Evolutionary conservation across 208 protist species (phyloP).

Genomic region (Leptomonas seymouri): DNA sequence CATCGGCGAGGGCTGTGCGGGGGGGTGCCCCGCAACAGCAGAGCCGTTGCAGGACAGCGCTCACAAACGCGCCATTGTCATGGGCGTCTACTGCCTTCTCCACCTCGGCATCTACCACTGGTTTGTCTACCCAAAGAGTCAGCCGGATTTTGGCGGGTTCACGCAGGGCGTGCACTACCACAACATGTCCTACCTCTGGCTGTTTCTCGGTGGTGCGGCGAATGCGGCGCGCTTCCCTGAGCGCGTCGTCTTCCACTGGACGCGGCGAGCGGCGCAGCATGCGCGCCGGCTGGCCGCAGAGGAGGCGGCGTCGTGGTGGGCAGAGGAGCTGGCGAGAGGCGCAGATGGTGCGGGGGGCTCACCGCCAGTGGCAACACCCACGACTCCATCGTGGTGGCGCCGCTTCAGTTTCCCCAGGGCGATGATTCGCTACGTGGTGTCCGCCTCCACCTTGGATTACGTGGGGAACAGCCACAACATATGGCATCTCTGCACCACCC

Average conservation of each 20-base stretch:
- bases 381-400: slow-evolving; percentile 17
- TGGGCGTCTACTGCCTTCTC: slow-evolving; percentile 45
- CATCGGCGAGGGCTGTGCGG: no score
- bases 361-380: not conserved
- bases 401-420: slow-evolving; percentile 23
- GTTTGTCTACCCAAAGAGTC: slow-evolving; percentile 54
- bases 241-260: slow-evolving; percentile 30
- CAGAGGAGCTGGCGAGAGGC: slow-evolving; percentile 18
- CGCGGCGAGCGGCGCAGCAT: slow-evolving; percentile 18
- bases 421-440: slow-evolving; percentile 44
- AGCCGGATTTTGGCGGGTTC: slow-evolving; percentile 36
- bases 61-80: slow-evolving; percentile 26
- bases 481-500: slow-evolving; percentile 64
- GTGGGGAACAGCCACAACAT: slow-evolving; percentile 70
- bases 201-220: slow-evolving; percentile 46
- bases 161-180: slow-evolving; percentile 61
- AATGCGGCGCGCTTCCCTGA: slow-evolving; percentile 62
- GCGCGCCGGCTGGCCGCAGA: slow-evolving; percentile 7
- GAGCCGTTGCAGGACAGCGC: slow-evolving; percentile 26
- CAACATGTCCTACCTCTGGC: slow-evolving; percentile 50
- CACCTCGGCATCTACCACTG: slow-evolving; percentile 48
- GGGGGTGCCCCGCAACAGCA: not conserved
- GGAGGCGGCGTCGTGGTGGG: slow-evolving; percentile 15
- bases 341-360: not conserved
- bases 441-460: slow-evolving; percentile 55